Evolutionary conservation across 1,284 basidiomycete species (phyloP).

Genomic region (Puccinia sorghi): DNA sequence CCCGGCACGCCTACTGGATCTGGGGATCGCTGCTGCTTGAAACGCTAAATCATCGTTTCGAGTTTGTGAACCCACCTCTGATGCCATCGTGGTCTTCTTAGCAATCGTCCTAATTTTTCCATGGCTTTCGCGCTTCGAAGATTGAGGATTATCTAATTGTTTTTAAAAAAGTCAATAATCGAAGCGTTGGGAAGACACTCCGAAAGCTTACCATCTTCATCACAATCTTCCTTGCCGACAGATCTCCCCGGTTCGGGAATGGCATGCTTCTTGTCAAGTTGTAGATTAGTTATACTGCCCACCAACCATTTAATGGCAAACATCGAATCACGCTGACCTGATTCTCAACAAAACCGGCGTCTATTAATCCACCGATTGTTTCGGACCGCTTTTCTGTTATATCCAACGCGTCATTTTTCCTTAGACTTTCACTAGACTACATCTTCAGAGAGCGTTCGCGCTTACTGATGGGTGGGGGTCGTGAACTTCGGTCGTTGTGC

Average conservation of each 20-base stretch:
- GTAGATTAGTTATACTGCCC: not conserved
- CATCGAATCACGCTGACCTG: not conserved
- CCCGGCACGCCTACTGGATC: not conserved
- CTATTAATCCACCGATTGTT: not conserved
- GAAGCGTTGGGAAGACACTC: not conserved
- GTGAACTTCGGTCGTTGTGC: constrained; percentile 9
- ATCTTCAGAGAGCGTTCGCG: not conserved
- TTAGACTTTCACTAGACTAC: not conserved
- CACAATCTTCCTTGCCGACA: not conserved
- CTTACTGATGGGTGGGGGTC: not conserved
- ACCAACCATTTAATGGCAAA: not conserved
- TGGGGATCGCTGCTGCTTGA: not conserved
- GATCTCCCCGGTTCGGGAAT: not conserved
- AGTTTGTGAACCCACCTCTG: not conserved
- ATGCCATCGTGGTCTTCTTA: not conserved
- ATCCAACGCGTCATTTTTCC: not conserved
- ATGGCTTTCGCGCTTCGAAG: not conserved
- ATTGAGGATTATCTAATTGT: not conserved
- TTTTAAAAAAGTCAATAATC: not conserved
- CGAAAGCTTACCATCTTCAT: not conserved
- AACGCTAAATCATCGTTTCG: not conserved
- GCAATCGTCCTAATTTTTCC: not conserved
- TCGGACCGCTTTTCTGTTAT: not conserved
- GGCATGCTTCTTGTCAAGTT: not conserved
- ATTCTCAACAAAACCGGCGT: not conserved